phyloP scores from a whole-genome alignment of 352 stramenopile species.

The Globisporangium canariense region DNA sequence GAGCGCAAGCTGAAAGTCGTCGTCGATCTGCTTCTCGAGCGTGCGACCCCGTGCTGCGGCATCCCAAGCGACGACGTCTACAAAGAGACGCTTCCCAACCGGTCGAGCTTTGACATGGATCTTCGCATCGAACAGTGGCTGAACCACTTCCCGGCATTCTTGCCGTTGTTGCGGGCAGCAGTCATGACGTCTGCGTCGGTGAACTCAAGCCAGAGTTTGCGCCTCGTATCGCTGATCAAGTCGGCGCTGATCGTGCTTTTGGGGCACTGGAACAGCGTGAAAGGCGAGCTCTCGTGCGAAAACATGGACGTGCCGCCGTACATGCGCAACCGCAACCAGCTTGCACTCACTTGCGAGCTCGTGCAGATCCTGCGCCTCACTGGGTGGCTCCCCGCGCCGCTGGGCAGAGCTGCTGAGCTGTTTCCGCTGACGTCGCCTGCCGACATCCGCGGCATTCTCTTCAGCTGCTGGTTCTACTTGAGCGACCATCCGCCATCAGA shows the following conservation, averaged over 20 bases:
- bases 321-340: slow-evolving; percentile 72
- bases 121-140: slow-evolving; percentile 81
- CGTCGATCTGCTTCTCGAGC: slow-evolving; percentile 70
- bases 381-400: slow-evolving; percentile 52
- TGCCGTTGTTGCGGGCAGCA: slow-evolving; percentile 48
- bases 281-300: slow-evolving; percentile 53
- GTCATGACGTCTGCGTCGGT: slow-evolving; percentile 38
- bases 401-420: slow-evolving; percentile 53
- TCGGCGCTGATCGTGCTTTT: slow-evolving; percentile 68
- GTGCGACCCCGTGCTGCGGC: slow-evolving; percentile 70
- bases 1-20: slow-evolving; percentile 56
- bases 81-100: slow-evolving; percentile 80
- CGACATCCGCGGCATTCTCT: slow-evolving; percentile 76
- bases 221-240: slow-evolving; percentile 73
- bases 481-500: slow-evolving; percentile 60
- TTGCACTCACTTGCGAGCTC: slow-evolving; percentile 62
- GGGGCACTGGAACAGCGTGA: slow-evolving; percentile 82
- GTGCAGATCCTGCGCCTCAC: slow-evolving; percentile 55
- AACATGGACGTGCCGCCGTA: slow-evolving; percentile 81
- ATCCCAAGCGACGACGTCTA: slow-evolving; percentile 76
- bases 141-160: slow-evolving; percentile 74
- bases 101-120: slow-evolving; percentile 79
- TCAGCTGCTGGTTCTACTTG: slow-evolving; percentile 84
- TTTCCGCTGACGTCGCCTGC: slow-evolving; percentile 60
- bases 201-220: slow-evolving; percentile 41